Conservation (phyloP, 2,329 filamentous ascomycete genomes). For the Calonectria hawksworthii region DNA sequence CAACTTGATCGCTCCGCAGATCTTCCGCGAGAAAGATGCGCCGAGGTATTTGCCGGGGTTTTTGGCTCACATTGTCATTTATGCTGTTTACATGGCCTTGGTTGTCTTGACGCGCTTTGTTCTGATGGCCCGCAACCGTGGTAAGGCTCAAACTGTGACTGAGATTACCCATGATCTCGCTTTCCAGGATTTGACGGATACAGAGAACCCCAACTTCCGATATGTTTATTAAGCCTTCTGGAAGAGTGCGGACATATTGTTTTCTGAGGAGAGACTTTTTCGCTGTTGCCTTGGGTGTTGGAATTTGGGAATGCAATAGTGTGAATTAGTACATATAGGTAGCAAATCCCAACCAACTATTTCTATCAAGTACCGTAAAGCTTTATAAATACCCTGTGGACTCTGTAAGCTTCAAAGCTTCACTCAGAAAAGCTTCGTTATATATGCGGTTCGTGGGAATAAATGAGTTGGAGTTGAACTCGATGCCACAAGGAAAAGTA, state of each 20-base stretch:
- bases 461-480: too few species aligned
- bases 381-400: too few species aligned
- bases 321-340: too few species aligned
- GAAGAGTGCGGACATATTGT: not conserved
- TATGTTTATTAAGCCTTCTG: conserved; percentile 18
- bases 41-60: conserved; percentile 22
- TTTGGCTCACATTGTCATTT: conserved; percentile 17
- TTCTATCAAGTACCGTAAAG: too few species aligned
- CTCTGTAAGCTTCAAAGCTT: too few species aligned
- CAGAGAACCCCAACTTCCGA: conserved; percentile 28
- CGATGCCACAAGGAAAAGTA: too few species aligned
- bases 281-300: not conserved
- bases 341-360: too few species aligned
- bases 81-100: conserved; percentile 16
- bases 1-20: conserved; percentile 58
- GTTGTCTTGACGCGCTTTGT: conserved; percentile 16
- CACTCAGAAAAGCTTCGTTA: too few species aligned
- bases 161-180: conserved; percentile 20
- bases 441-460: too few species aligned
- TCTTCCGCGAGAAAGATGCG: conserved; percentile 42
- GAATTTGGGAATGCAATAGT: not conserved
- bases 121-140: conserved; percentile 16
- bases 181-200: conserved; percentile 27
- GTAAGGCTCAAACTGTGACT: conserved; percentile 5
- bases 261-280: not conserved